Conservation (phyloP, 352 stramenopile genomes). For the Phytophthora melonis region DNA sequence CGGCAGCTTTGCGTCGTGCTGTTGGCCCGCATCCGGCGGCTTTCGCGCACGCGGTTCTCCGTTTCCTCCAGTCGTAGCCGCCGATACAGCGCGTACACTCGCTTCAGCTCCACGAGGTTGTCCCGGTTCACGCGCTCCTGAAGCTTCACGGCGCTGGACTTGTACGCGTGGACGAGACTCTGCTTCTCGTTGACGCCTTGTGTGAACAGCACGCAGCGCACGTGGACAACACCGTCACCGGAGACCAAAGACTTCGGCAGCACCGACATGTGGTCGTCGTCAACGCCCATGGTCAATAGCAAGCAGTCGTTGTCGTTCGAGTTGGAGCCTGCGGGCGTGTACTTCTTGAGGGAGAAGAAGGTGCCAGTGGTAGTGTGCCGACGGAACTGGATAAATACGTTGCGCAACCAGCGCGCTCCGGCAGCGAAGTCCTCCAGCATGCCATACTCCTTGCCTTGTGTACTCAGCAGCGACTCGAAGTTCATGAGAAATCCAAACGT, state of each 20-base stretch:
- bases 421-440: constrained; percentile 95
- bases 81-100: constrained; percentile 67
- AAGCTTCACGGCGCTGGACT: constrained; percentile 76
- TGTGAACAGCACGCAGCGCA: constrained; percentile 80
- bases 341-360: constrained; percentile 73
- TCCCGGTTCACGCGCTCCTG: constrained; percentile 88
- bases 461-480: constrained; percentile 89
- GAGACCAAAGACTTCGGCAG: constrained; percentile 56
- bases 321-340: constrained; percentile 48
- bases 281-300: constrained; percentile 73
- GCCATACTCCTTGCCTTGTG: constrained; percentile 94
- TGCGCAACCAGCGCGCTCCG: constrained; percentile 81
- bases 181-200: constrained; percentile 90
- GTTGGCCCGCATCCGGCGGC: constrained; percentile 32
- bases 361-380: constrained; percentile 48
- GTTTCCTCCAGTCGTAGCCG: constrained; percentile 56
- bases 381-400: constrained; percentile 83
- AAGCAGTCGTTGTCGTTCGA: constrained; percentile 48
- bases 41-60: constrained; percentile 38
- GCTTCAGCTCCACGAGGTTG: constrained; percentile 72
- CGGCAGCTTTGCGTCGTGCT: constrained; percentile 10
- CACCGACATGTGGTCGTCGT: constrained; percentile 58
- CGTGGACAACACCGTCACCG: constrained; percentile 56
- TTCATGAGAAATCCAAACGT: constrained; percentile 78
- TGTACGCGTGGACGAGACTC: constrained; percentile 83